Conservation (phyloP, 257 asterid genomes). For the Petunia axillaris region DNA sequence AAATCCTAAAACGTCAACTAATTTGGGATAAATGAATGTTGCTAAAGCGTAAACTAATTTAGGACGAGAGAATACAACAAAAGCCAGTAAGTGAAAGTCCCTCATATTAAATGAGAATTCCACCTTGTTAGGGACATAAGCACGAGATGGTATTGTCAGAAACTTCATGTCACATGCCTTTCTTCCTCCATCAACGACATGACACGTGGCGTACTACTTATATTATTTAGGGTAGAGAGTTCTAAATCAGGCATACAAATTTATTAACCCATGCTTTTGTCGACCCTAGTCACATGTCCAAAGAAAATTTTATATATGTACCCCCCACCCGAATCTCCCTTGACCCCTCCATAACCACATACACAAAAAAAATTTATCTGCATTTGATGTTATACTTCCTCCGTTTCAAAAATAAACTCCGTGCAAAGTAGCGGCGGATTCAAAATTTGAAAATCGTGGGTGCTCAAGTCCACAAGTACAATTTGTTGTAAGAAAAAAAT, state of each 20-base stretch:
- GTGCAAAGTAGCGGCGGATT: too few species aligned
- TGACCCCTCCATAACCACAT: conserved; percentile 29
- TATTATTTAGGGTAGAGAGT: conserved; percentile 44
- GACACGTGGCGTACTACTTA: conserved; percentile 56
- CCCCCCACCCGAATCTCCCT: conserved; percentile 10
- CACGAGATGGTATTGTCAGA: conserved; percentile 65
- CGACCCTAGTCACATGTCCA: conserved; percentile 54
- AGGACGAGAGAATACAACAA: too few species aligned
- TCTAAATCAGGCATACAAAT: conserved; percentile 49
- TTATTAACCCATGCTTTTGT: conserved; percentile 53
- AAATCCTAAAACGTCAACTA: too few species aligned
- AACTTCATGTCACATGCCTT: conserved; percentile 67
- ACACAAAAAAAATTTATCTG: neutral
- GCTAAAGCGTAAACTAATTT: too few species aligned
- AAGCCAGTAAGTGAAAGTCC: conserved; percentile 4
- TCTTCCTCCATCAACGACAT: conserved; percentile 39
- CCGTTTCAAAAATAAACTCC: too few species aligned
- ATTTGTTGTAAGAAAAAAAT: too few species aligned
- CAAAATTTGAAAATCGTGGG: too few species aligned
- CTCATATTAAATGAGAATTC: conserved; percentile 1
- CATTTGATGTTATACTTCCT: too few species aligned
- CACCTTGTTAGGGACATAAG: conserved; percentile 67
- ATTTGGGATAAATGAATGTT: too few species aligned
- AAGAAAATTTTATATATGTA: neutral
- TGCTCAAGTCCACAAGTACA: too few species aligned